These are phyloP conservation scores for Suillus brevipes DNA, from an alignment of 768 basidiomycete genomes.

Conservation along the genomic window DNA sequence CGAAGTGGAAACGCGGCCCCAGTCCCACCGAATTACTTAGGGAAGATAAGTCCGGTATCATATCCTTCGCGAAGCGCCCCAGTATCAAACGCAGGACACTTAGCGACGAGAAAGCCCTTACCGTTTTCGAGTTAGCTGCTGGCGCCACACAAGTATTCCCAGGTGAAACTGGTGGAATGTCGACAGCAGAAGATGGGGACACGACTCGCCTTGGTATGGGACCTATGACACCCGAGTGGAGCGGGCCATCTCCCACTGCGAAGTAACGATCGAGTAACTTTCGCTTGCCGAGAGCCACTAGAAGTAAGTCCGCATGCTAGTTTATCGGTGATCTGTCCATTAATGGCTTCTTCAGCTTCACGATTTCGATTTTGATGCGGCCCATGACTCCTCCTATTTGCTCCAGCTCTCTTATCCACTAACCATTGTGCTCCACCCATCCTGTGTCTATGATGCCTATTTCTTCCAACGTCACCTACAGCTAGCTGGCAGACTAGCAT, in stretches of 20 bases:
- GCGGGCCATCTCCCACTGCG: slow-evolving; percentile 9
- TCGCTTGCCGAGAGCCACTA: slow-evolving; percentile 7
- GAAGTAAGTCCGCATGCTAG: slow-evolving; percentile 15
- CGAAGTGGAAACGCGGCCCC: slow-evolving; percentile 62
- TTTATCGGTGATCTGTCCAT: slow-evolving; percentile 13
- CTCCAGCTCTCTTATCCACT: neutral
- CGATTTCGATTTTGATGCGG: neutral
- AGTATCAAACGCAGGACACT: slow-evolving; percentile 54
- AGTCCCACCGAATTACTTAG: slow-evolving; percentile 71
- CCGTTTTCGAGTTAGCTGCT: slow-evolving; percentile 13
- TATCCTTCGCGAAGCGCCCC: slow-evolving; percentile 62
- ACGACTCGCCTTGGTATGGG: slow-evolving; percentile 10
- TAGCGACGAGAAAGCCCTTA: slow-evolving; percentile 12
- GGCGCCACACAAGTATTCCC: slow-evolving; percentile 11
- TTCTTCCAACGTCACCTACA: neutral
- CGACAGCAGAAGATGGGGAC: slow-evolving; percentile 4
- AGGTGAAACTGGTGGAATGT: slow-evolving; percentile 14
- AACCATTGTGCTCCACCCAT: slow-evolving; percentile 4
- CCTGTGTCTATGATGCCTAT: neutral
- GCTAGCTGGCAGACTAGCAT: neutral
- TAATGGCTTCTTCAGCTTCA: slow-evolving; percentile 8
- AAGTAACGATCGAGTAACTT: slow-evolving; percentile 16
- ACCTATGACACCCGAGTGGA: slow-evolving; percentile 13
- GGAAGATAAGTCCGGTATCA: slow-evolving; percentile 58
- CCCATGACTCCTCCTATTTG: neutral